Conservation (phyloP, 306 rosid species). For the Prunus persica region Prunus_persica_NCBIv2 NC_034009.1:41624001-41624500, state of each 20-base stretch:
- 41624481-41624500: too few relatives aligned
- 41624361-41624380: not conserved
- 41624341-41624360: not conserved
- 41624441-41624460: too few relatives aligned
- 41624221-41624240: not conserved
- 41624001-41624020: not conserved
- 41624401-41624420: too few relatives aligned
- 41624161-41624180: not conserved
- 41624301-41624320: too few relatives aligned
- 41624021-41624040: not conserved
- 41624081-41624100: not conserved
- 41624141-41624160: not conserved
- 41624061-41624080: constrained; percentile 13
- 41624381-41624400: not conserved
- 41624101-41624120: not conserved
- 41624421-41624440: too few relatives aligned
- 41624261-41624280: not conserved
- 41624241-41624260: not conserved
- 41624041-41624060: not conserved
- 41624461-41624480: too few relatives aligned
- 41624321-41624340: not conserved
- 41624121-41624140: not conserved
- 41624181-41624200: not conserved
- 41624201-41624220: not conserved
- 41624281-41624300: not conserved